Percentiles rank a stretch among this genome's conserved stretches.
phyloP scores from a whole-genome alignment of 1,139 yeast genomes.

The Lodderomyces metapsilosis region DNA sequence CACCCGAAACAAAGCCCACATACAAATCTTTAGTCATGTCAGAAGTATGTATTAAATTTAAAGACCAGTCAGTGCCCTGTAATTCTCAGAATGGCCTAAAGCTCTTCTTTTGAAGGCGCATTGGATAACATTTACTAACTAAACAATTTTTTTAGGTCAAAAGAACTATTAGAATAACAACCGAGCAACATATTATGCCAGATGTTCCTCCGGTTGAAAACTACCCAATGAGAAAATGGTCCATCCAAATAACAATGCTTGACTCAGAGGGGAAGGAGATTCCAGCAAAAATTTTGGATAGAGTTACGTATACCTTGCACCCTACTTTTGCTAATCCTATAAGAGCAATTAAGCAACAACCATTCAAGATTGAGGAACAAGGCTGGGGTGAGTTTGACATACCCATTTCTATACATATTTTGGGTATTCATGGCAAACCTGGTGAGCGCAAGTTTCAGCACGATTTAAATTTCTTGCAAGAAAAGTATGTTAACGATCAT shows the following conservation, averaged over 20 bases:
- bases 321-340: conserved; percentile 93
- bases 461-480: conserved; percentile 82
- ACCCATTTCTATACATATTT: conserved; percentile 71
- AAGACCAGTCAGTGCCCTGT: too few species aligned
- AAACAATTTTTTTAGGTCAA: conserved; percentile 46
- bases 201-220: conserved; percentile 88
- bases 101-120: too few species aligned
- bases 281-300: conserved; percentile 87
- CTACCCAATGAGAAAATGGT: conserved; percentile 97
- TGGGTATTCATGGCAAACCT: conserved; percentile 66
- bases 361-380: conserved; percentile 88
- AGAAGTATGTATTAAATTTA: conserved; percentile 14
- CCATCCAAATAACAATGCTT: conserved; percentile 69
- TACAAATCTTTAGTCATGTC: conserved; percentile 13
- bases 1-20: not conserved
- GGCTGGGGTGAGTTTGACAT: conserved; percentile 99
- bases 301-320: conserved; percentile 89
- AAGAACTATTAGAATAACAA: conserved; percentile 86
- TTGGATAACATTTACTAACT: conserved; percentile 13
- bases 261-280: conserved; percentile 80
- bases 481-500: conserved; percentile 76
- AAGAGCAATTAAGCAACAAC: conserved; percentile 76
- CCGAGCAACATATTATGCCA: conserved; percentile 78
- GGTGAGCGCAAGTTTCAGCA: conserved; percentile 87
- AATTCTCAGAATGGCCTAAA: too few species aligned